Base-by-base conservation (phyloP, 352 stramenopile species). In the Heterotrichella gracilis region DNA sequence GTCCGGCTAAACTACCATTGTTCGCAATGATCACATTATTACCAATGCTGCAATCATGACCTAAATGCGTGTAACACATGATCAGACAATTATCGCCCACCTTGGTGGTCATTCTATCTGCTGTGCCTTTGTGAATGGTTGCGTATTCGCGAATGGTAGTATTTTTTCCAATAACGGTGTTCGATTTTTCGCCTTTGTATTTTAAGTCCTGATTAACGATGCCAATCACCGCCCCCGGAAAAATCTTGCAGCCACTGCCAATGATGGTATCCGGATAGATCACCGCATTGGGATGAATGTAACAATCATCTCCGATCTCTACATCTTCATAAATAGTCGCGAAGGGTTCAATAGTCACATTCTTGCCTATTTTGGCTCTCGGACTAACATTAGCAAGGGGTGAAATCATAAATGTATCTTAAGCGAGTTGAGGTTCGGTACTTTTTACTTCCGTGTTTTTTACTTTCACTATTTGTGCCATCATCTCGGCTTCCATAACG, bases 401-500 rank as follows among this genome's bases (percentile, higher is more conserved):
- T 53, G 32, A 53, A 53, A 53, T 53, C 32, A 53, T 53, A 53
- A 53, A n/a, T n/a, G 32, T 53, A n/a, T n/a, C n/a, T 53, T 53
- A 53, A 53, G 32, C 32, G 9, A 53, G n/a, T n/a, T 53, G 32
- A 17, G 32, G 9, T 53, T 53, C 32, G 9, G 32, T 9, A 17
- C 9, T 53, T 53, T 53, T 53, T 53, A 53, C 32, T 53, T 53
- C 32, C 9, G 32, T 53, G 32, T 53, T 53, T 53, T n/a, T 53
- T 9, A 53, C 32, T 53, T 53, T 53, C 9, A 53, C 32, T 53
- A 53, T 53, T n/a, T 53, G 32, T 9, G 32, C 32, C 32, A 53
- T 53, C 32, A 53, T 53, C n/a, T 53, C 32, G 32, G 32, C 32
- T 53, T 53, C 32, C 32, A 53, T 53, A 17, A 53, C 32, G 9